Percentiles rank a stretch among this genome's conserved stretches.
Evolutionary conservation across 805 yeast genomes (phyloP).

Genomic region (Pichia kluyveri): DNA sequence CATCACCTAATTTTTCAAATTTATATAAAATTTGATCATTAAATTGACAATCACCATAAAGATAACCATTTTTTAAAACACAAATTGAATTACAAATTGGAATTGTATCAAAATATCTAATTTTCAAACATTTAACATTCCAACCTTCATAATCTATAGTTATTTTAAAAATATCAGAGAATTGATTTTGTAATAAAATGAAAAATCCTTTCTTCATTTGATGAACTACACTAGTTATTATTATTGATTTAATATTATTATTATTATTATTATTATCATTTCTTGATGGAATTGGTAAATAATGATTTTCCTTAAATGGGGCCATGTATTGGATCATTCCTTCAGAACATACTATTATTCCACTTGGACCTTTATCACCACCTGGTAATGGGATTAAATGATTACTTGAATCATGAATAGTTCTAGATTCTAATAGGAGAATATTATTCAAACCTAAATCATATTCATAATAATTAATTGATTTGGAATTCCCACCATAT

Average conservation of each 20-base stretch:
- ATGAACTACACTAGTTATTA: constrained; percentile 57
- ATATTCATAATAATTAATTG: constrained; percentile 63
- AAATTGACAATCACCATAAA: constrained; percentile 56
- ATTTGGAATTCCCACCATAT: constrained; percentile 24
- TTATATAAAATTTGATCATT: constrained; percentile 68
- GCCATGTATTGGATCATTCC: constrained; percentile 44
- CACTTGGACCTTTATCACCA: constrained; percentile 60
- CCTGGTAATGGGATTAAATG: constrained; percentile 64
- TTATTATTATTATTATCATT: constrained; percentile 29
- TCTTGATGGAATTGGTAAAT: constrained; percentile 51
- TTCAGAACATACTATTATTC: constrained; percentile 56
- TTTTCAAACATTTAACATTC: constrained; percentile 32
- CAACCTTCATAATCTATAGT: constrained; percentile 38
- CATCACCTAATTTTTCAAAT: constrained; percentile 66
- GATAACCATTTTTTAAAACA: constrained; percentile 66
- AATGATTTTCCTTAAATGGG: constrained; percentile 25
- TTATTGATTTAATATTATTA: constrained; percentile 16
- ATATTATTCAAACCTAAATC: constrained; percentile 83
- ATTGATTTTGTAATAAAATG: constrained; percentile 55
- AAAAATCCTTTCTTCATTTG: constrained; percentile 56
- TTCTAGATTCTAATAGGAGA: constrained; percentile 39
- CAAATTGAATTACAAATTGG: constrained; percentile 47
- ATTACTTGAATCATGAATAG: constrained; percentile 34
- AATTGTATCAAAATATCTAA: constrained; percentile 71
- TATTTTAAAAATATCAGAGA: constrained; percentile 72